A percentile compares a stretch with the other conserved stretches of the same genome.
Conservation (phyloP, 139 green algal species). For the Gonium pectorale region DNA sequence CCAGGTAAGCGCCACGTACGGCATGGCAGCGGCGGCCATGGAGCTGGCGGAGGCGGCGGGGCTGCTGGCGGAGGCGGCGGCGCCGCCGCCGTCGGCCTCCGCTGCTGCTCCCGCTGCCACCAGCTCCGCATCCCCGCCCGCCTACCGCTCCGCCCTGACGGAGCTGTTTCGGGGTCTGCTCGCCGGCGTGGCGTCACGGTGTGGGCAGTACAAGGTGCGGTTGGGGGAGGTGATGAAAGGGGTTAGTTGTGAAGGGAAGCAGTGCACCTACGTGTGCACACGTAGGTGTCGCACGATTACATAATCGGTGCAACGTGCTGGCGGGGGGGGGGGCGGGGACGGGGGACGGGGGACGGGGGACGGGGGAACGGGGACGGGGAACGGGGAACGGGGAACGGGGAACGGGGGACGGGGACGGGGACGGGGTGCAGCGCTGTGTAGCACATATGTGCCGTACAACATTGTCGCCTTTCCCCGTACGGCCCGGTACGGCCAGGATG, state of each 20-base stretch:
- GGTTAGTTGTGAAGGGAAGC: too few species aligned
- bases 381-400: neutral
- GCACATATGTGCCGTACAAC: neutral
- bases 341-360: neutral
- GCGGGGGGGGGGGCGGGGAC: neutral
- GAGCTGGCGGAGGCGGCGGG: conserved; percentile 10
- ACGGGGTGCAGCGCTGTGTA: neutral
- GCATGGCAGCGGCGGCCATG: neutral
- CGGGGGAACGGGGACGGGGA: neutral
- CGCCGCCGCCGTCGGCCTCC: neutral
- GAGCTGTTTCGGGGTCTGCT: conserved; percentile 19
- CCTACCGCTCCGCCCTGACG: neutral
- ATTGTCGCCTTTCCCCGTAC: neutral
- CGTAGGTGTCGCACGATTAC: too few species aligned
- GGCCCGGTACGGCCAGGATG: neutral
- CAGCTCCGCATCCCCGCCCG: neutral
- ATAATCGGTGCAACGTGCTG: neutral
- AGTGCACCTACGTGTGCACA: too few species aligned
- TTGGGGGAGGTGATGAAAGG: neutral
- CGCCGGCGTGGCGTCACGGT: neutral
- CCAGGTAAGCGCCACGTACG: conserved; percentile 18
- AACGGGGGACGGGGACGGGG: neutral
- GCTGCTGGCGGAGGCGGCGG: neutral
- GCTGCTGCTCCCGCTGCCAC: neutral
- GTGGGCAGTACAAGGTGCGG: conserved; percentile 40